A percentile compares a stretch with the other conserved stretches of the same genome.
phyloP scores from a whole-genome alignment of 2,329 filamentous ascomycete species.

The Neofusicoccum kwambonambiense region DNA sequence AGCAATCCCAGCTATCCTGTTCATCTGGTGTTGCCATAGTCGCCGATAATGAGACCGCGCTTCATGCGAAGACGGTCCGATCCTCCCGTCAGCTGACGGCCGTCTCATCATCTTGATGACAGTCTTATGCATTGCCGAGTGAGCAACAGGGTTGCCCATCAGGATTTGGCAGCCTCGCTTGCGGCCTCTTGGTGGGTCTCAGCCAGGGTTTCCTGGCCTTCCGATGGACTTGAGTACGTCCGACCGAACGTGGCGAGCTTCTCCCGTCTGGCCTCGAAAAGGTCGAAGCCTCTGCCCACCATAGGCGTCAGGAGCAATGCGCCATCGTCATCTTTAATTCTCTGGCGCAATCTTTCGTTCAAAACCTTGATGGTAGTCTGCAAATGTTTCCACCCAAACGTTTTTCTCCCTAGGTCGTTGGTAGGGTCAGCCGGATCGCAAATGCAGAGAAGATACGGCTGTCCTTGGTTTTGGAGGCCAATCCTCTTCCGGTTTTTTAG shows the following conservation, averaged over 20 bases:
- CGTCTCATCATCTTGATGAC: not conserved
- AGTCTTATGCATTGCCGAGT: not conserved
- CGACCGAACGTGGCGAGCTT: constrained; percentile 1
- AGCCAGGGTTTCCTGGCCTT: not conserved
- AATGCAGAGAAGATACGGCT: constrained; percentile 50
- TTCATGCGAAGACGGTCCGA: not conserved
- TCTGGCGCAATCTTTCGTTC: not conserved
- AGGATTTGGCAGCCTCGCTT: not conserved
- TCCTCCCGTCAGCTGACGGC: not conserved
- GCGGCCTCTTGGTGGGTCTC: not conserved
- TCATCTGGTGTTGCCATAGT: no score
- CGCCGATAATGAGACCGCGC: not conserved
- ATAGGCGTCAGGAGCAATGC: not conserved
- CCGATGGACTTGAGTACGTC: no score
- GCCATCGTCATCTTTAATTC: not conserved
- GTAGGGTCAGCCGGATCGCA: constrained; percentile 59
- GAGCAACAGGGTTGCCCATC: not conserved
- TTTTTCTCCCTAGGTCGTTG: constrained; percentile 57
- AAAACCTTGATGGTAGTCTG: constrained; percentile 33
- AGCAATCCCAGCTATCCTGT: not conserved
- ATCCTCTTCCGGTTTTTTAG: not conserved
- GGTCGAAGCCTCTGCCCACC: constrained; percentile 5
- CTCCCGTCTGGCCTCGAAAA: not conserved
- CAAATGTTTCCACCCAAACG: constrained; percentile 51
- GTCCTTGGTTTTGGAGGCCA: constrained; percentile 18